These are phyloP conservation scores for Cucurbita pepo DNA, from an alignment of 306 rosid species.

Conservation along the genomic window DNA sequence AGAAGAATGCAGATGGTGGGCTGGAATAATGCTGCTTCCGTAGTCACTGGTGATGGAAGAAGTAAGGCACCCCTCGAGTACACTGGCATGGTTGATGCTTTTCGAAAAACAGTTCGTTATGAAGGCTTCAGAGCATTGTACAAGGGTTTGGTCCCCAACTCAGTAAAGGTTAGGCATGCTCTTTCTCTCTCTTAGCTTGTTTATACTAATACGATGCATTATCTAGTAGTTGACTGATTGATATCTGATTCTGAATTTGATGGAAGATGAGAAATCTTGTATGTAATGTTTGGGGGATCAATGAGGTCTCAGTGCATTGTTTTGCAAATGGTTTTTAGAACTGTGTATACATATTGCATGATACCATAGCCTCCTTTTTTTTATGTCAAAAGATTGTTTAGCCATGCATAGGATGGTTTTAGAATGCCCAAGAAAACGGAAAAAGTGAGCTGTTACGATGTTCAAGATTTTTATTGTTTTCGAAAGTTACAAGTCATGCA, in stretches of 20 bases:
- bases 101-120: conserved; percentile 81
- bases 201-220: background rate
- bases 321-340: background rate
- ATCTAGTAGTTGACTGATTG: background rate
- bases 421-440: background rate
- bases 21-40: conserved; percentile 86
- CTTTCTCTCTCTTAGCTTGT: background rate
- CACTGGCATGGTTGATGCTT: conserved; percentile 90
- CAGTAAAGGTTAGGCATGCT: conserved; percentile 65
- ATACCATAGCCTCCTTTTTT: background rate
- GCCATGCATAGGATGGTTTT: background rate
- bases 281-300: background rate
- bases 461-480: background rate
- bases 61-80: conserved; percentile 59
- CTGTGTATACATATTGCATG: background rate
- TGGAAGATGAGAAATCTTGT: background rate
- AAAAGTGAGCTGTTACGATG: background rate
- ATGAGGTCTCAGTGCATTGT: background rate
- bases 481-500: background rate
- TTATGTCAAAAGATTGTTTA: background rate
- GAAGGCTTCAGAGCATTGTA: conserved; percentile 94
- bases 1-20: conserved; percentile 99
- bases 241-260: background rate
- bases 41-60: conserved; percentile 77
- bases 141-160: conserved; percentile 98